Conservation (phyloP, 192 early-diverging fungal genomes). For the Coemansia sp. region DNA sequence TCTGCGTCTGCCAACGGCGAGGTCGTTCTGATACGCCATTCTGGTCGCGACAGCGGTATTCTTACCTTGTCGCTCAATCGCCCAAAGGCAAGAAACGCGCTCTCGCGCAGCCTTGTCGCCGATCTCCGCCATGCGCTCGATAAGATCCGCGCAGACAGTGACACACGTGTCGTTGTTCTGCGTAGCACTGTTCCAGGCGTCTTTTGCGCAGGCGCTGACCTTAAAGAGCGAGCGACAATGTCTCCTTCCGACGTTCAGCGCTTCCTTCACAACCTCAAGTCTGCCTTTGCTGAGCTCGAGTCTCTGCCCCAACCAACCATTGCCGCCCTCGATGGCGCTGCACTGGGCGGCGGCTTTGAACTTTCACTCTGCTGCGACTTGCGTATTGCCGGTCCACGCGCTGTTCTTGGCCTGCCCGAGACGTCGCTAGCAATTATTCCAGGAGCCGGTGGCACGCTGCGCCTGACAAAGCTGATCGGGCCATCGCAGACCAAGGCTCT, state of each 20-base stretch:
- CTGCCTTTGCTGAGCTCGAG: constrained; percentile 80
- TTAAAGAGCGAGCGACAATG: constrained; percentile 91
- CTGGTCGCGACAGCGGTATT: constrained; percentile 62
- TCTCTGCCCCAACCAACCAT: constrained; percentile 90
- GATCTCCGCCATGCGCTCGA: constrained; percentile 68
- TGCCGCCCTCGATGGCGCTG: constrained; percentile 88
- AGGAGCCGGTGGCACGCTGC: constrained; percentile 94
- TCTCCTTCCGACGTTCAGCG: constrained; percentile 66
- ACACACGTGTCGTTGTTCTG: constrained; percentile 76
- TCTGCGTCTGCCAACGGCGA: no score
- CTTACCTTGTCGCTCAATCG: constrained; percentile 77
- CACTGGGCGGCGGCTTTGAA: constrained; percentile 91
- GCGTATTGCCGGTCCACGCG: constrained; percentile 74
- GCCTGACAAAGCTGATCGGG: constrained; percentile 85
- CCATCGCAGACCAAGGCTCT: constrained; percentile 86
- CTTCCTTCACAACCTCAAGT: constrained; percentile 77
- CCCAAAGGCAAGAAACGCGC: constrained; percentile 82
- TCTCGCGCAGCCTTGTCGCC: constrained; percentile 73
- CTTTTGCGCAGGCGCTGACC: constrained; percentile 94
- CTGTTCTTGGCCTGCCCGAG: constrained; percentile 87
- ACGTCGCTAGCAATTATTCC: constrained; percentile 94
- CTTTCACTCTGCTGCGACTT: constrained; percentile 88
- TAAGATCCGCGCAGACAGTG: constrained; percentile 57
- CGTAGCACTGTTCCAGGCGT: constrained; percentile 74
- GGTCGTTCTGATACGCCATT: constrained; percentile 19